phyloP scores from a whole-genome alignment of 1,284 basidiomycete species.

The Cutaneotrichosporon mucoides region DNA sequence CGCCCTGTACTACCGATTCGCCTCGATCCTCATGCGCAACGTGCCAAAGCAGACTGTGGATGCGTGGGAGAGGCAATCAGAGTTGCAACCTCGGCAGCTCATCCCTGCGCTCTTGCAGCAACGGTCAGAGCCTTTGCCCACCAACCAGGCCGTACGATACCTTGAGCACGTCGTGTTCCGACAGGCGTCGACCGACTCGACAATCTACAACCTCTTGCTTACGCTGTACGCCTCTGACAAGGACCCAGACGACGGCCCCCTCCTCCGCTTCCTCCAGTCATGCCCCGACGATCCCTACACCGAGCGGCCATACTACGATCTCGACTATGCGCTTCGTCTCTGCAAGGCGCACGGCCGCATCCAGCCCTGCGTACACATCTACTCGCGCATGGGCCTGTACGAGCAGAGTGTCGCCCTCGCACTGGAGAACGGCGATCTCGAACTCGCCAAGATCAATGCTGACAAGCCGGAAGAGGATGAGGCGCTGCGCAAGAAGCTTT shows the following conservation, averaged over 20 bases:
- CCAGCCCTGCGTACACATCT: constrained; percentile 92
- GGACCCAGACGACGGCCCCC: constrained; percentile 64
- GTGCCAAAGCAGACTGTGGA: constrained; percentile 85
- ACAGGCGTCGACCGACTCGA: constrained; percentile 69
- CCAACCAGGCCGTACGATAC: constrained; percentile 82
- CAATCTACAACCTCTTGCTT: constrained; percentile 89
- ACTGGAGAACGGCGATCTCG: constrained; percentile 84
- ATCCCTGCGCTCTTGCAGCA: constrained; percentile 84
- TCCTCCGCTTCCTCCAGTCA: constrained; percentile 80
- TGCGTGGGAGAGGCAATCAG: constrained; percentile 78
- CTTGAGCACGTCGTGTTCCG: constrained; percentile 74
- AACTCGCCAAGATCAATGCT: constrained; percentile 87
- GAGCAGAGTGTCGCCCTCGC: constrained; percentile 96
- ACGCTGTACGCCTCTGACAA: constrained; percentile 69
- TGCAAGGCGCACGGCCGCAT: constrained; percentile 78
- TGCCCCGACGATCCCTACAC: constrained; percentile 78
- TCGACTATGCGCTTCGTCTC: constrained; percentile 90
- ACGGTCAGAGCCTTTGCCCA: constrained; percentile 50
- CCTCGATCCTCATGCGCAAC: constrained; percentile 78
- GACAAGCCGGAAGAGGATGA: constrained; percentile 89
- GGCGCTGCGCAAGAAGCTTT: constrained; percentile 83
- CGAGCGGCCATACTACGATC: constrained; percentile 86
- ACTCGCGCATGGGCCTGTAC: constrained; percentile 95
- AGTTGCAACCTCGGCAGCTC: constrained; percentile 75
- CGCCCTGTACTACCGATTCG: constrained; percentile 92